phyloP scores from a whole-genome alignment of 129 eudicot genomes.

The Logfia minima region DNA sequence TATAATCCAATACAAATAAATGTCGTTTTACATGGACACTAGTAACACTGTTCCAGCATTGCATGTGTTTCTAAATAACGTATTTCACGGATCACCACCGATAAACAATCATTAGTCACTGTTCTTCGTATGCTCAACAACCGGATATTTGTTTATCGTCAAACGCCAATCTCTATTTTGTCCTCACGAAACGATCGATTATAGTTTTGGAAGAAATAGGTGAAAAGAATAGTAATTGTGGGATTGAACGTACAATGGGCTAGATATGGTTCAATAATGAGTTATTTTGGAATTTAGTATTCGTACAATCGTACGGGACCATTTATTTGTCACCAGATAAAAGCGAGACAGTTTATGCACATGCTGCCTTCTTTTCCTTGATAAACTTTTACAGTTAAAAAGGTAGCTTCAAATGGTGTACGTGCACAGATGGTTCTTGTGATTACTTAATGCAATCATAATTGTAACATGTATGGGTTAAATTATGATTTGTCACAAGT shows the following conservation, averaged over 20 bases:
- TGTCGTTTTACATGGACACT: slow-evolving; percentile 31
- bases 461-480: background rate
- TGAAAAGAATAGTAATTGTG: slow-evolving; percentile 24
- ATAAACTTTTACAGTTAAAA: background rate
- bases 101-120: background rate
- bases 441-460: background rate
- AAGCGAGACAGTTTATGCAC: slow-evolving; percentile 17
- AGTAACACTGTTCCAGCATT: slow-evolving; percentile 28
- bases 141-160: background rate
- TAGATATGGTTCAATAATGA: slow-evolving; percentile 21
- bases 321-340: slow-evolving; percentile 27
- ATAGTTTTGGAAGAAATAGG: slow-evolving; percentile 19
- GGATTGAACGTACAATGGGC: slow-evolving; percentile 15
- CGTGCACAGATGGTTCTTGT: background rate
- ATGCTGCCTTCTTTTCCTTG: background rate
- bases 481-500: too few species aligned
- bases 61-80: slow-evolving; percentile 29
- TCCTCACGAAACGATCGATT: background rate
- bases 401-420: background rate
- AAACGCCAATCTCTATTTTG: slow-evolving; percentile 5
- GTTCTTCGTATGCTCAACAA: background rate
- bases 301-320: slow-evolving; percentile 22
- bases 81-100: background rate
- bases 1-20: slow-evolving; percentile 14
- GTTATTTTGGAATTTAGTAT: slow-evolving; percentile 23